Evolutionary conservation across 2,329 filamentous ascomycete species (phyloP), one percentile per base, ranked within the genome.

Genomic region (Onygenales sp.): DNA sequence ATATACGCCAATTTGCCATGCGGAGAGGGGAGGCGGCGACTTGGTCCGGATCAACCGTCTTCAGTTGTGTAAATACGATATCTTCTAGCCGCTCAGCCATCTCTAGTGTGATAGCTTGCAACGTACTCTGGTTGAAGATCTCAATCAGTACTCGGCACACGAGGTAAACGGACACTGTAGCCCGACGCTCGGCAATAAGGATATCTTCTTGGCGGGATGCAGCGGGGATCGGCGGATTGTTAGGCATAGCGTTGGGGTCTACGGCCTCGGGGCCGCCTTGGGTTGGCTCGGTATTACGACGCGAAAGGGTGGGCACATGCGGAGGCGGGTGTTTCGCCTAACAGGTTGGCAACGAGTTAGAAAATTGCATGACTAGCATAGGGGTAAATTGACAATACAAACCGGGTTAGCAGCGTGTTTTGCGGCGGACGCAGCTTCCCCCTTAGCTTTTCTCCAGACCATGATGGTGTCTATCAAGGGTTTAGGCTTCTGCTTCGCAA

Each of bases 401-500:
- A 71, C 66, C 55, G 64, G 67, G 52, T 57, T 64, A 60, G 49
- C 60, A 54, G 63, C 62, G 47, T 75, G 72, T 51, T 75, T 74
- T 32, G 86, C 85, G 58, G 85, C 81, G 61, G 82, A 85, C 32
- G 91, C 90, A 21, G 86, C 84, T 69, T 97, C 92, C 59, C 90
- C 95, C 74, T 97, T 97, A 59, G 83, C 88, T 70, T 96, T 97
- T 53, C 93, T 84, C 93, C 93, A 98, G 35, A 95, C 80, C 89
- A 98, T 98, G 69, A 98, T 90, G 17, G 89, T 91, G 69, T 98
- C 93, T 63, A 98, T 96, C 50, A 98, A 73, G 5, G 90, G 88
- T 67, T 95, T 97, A 5, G 94, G 94, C 66, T 94, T 95, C 60
- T 91, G 87, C 55, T 89, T 87, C 51, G 92, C 89, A 64, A 98